These are phyloP conservation scores for Chernovozyma sophiae-reginae DNA, from an alignment of 1,139 yeast species.

Conservation along the genomic window DNA sequence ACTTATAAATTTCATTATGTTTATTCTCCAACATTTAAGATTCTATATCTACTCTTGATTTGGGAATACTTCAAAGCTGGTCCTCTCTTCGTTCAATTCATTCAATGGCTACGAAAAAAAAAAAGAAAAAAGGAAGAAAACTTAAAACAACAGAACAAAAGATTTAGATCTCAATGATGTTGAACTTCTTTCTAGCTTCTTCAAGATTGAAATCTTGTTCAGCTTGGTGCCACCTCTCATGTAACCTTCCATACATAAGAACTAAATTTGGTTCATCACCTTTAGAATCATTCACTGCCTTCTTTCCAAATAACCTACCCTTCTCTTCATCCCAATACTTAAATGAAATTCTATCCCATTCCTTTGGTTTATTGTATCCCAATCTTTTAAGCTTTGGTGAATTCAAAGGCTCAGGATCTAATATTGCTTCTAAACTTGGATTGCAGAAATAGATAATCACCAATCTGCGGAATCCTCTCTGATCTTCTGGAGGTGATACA, in stretches of 20 bases:
- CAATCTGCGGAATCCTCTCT: slow-evolving; percentile 18
- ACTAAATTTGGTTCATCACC: slow-evolving; percentile 39
- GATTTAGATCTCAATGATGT: slow-evolving; percentile 12
- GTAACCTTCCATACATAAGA: slow-evolving; percentile 32
- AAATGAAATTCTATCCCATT: slow-evolving; percentile 34
- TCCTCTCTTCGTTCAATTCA: not conserved
- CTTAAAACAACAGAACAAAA: too few species aligned
- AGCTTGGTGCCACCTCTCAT: slow-evolving; percentile 41
- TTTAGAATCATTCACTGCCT: slow-evolving; percentile 19
- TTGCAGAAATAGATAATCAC: slow-evolving; percentile 25
- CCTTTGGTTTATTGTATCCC: slow-evolving; percentile 27
- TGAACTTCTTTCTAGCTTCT: slow-evolving; percentile 15
- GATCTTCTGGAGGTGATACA: slow-evolving; percentile 26
- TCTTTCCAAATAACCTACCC: slow-evolving; percentile 37
- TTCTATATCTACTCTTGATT: too few species aligned
- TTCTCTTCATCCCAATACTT: slow-evolving; percentile 38
- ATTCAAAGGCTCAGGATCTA: slow-evolving; percentile 38
- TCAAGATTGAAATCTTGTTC: slow-evolving; percentile 15
- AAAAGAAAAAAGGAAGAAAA: not conserved
- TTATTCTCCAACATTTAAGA: too few species aligned
- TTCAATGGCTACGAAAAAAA: too few species aligned
- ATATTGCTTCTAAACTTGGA: slow-evolving; percentile 21
- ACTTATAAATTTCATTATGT: too few species aligned
- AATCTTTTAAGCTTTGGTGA: slow-evolving; percentile 33
- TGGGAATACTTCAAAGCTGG: too few species aligned